A percentile compares a stretch with the other conserved stretches of the same genome.
phyloP scores from a whole-genome alignment of 2,329 filamentous ascomycete genomes.

The Botrytis byssoidea region DNA sequence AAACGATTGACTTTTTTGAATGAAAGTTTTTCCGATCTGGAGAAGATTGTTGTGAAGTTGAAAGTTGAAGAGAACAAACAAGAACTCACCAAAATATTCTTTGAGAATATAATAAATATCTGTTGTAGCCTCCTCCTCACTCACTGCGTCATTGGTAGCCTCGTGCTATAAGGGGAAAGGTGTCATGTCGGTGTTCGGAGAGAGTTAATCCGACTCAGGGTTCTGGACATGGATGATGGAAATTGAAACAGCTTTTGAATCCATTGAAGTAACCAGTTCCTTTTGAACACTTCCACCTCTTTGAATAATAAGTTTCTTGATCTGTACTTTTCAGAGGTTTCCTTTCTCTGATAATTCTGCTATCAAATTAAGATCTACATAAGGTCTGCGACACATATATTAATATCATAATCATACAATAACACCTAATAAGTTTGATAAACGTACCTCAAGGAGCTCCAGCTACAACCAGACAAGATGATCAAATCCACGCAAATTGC shows the following conservation, averaged over 20 bases:
- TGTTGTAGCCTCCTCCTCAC: neutral
- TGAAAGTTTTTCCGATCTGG: neutral
- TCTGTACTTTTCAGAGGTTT: neutral
- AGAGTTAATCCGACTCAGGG: conserved; percentile 8
- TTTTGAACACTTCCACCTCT: conserved; percentile 4
- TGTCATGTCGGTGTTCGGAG: neutral
- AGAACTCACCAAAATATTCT: conserved; percentile 1
- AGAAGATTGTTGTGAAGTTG: neutral
- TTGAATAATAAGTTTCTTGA: neutral
- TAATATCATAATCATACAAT: neutral
- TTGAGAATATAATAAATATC: neutral
- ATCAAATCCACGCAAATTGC: conserved; percentile 93
- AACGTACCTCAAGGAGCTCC: conserved; percentile 7
- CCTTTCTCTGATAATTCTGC: neutral
- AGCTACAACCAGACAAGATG: conserved; percentile 41
- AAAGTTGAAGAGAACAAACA: neutral
- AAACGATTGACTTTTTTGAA: neutral
- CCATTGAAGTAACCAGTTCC: neutral
- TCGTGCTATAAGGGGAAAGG: neutral
- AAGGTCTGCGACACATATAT: neutral
- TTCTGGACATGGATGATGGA: neutral
- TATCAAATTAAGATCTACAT: neutral
- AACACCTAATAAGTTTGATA: conserved; percentile 1
- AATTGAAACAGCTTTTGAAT: conserved; percentile 14
- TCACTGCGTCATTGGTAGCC: conserved; percentile 7